A percentile compares a stretch with the other conserved stretches of the same genome.
Conservation (phyloP, 169 alveolate genomes). For the Blepharisma undulans region DNA sequence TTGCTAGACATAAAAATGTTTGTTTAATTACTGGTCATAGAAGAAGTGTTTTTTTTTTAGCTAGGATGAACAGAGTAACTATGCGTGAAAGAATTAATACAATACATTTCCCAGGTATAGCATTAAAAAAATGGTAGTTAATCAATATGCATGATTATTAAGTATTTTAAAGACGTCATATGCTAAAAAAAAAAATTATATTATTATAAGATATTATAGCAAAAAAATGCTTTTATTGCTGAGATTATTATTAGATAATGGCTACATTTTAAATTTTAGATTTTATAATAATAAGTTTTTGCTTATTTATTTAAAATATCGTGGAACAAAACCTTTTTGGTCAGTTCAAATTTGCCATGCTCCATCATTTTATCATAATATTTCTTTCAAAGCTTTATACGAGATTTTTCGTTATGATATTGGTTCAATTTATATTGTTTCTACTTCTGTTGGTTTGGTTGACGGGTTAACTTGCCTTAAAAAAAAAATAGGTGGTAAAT, state of each 20-base stretch:
- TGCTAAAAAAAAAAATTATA: background rate
- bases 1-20: conserved; percentile 3
- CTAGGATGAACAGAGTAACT: background rate
- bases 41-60: background rate
- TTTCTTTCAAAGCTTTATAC: background rate
- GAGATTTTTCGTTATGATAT: background rate
- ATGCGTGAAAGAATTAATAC: background rate
- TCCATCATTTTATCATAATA: background rate
- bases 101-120: background rate
- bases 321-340: background rate
- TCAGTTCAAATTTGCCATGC: background rate
- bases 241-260: background rate
- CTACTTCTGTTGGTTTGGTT: background rate
- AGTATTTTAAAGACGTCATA: background rate
- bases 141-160: background rate
- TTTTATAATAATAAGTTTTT: background rate
- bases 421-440: background rate
- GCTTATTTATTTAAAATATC: background rate
- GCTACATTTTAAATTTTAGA: background rate
- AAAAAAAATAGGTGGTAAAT: background rate
- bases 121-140: background rate
- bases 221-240: background rate
- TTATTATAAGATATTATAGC: background rate
- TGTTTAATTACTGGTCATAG: conserved; percentile 25
- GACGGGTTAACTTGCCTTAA: background rate